These are phyloP conservation scores for Cryptococcus deneoformans DNA, from an alignment of 1,284 basidiomycete genomes.

Conservation along the genomic window DNA sequence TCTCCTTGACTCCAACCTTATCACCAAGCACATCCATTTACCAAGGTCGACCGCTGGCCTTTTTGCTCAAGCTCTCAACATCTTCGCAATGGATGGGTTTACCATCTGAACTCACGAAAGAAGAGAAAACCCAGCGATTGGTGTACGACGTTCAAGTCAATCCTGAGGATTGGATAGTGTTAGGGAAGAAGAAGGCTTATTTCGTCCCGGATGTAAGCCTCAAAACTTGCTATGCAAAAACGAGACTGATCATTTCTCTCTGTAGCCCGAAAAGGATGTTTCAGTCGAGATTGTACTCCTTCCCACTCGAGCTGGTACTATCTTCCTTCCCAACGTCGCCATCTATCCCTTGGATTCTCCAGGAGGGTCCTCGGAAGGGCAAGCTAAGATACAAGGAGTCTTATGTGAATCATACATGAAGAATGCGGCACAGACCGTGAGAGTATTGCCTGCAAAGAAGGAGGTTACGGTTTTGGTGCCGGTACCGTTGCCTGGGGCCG, in stretches of 20 bases:
- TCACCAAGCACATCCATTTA: slow-evolving; percentile 17
- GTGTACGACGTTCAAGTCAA: slow-evolving; percentile 36
- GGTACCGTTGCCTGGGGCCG: not conserved
- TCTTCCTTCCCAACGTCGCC: slow-evolving; percentile 33
- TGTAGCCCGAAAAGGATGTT: slow-evolving; percentile 18
- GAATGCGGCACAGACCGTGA: slow-evolving; percentile 40
- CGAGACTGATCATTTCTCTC: not conserved
- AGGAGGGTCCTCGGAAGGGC: not conserved
- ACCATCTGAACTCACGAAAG: not conserved
- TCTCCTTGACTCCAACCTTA: slow-evolving; percentile 15
- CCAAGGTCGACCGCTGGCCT: slow-evolving; percentile 38
- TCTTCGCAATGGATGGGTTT: slow-evolving; percentile 33
- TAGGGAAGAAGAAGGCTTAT: slow-evolving; percentile 41
- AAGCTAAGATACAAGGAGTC: slow-evolving; percentile 8
- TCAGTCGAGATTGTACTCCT: slow-evolving; percentile 31
- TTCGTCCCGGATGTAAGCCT: slow-evolving; percentile 27
- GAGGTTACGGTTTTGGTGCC: slow-evolving; percentile 39
- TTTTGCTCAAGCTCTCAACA: slow-evolving; percentile 30
- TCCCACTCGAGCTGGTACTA: slow-evolving; percentile 36
- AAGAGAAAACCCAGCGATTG: slow-evolving; percentile 10
- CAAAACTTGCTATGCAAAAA: no score
- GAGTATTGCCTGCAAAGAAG: slow-evolving; percentile 39
- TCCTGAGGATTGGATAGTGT: slow-evolving; percentile 41
- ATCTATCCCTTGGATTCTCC: slow-evolving; percentile 17
- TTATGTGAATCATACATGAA: slow-evolving; percentile 46